Conservation (phyloP, 2,329 filamentous ascomycete genomes). For the Phialocephala sp. region DNA sequence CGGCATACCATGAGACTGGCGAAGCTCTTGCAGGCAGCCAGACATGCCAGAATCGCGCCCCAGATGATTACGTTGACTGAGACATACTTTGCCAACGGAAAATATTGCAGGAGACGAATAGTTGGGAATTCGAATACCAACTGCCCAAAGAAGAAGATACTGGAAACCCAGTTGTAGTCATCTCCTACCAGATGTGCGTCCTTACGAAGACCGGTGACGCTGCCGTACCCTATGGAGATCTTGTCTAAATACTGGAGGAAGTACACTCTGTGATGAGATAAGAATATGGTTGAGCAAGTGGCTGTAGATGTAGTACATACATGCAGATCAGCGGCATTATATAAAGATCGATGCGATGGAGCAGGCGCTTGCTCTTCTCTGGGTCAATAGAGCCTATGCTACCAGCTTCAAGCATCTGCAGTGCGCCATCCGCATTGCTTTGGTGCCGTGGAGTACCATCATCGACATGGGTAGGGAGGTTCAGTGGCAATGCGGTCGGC, state of each 20-base stretch:
- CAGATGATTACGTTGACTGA: conserved; percentile 56
- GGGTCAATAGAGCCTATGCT: conserved; percentile 9
- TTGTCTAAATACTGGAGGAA: conserved; percentile 21
- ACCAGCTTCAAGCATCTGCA: conserved; percentile 18
- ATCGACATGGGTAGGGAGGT: neutral
- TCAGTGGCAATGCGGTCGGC: neutral
- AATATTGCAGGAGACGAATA: conserved; percentile 56
- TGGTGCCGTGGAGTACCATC: neutral
- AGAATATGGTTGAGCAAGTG: neutral
- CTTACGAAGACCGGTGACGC: conserved; percentile 60
- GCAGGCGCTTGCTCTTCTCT: conserved; percentile 25
- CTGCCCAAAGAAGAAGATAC: conserved; percentile 38
- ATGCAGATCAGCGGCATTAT: conserved; percentile 23
- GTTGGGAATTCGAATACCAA: conserved; percentile 51
- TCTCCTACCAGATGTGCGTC: conserved; percentile 56
- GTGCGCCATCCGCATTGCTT: conserved; percentile 19
- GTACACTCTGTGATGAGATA: neutral
- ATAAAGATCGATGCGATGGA: conserved; percentile 17
- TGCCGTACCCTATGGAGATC: conserved; percentile 51
- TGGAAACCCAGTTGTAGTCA: conserved; percentile 58
- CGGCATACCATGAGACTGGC: neutral
- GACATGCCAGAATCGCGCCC: conserved; percentile 49
- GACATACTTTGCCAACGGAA: conserved; percentile 58
- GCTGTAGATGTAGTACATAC: neutral
- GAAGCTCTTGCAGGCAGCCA: conserved; percentile 6